Evolutionary conservation across 2,329 filamentous ascomycete genomes (phyloP), one percentile per base, ranked within the genome.

Genomic region (Chaetothyriales sp.): DNA sequence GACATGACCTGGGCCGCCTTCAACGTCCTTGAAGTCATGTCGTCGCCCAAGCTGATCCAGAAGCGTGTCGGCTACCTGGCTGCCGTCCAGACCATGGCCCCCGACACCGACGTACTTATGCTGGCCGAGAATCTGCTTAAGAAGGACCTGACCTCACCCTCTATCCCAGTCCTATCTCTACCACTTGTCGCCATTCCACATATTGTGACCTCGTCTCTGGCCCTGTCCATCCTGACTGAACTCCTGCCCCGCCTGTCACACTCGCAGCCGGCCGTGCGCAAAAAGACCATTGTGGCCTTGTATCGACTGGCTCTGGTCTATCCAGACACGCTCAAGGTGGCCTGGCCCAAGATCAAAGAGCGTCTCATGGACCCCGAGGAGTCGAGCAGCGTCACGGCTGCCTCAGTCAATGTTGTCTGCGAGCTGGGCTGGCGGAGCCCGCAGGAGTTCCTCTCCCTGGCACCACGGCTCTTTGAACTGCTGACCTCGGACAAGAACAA

Each of bases 1-100:
- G 92, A 96, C 69, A 98, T 98, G 92, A 95, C 90, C 2, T 98
- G 92, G 92, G 92, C 92, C 3, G 89, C 89, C 10, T 98, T 98
- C 70, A 86, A 98, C 66, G 90, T 96, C 49, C 81, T 98, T 46
- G 92, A 98, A 71, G 92, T 98, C 70, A 98, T 98, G 92, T 94
- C 89, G 39, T 94, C 87, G 42, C 76, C 84, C 46, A 96, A 95
- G 66, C 94, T 94, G 66, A 78, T 88, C 59, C 90, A 95, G 68
- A 98, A 98, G 70, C 79, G 90, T 57, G 87, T 95, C 44, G 92
- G 90, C 52, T 98, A 98, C 66, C 75, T 98, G 18, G 90, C 85
- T 12, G 92, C 92, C 7, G 88, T 95, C 26, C 92, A 98, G 73
- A 96, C 84, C 72, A 98, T 95, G 68, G 80, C 90, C 19, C 78